Conservation (phyloP, 495 filamentous ascomycete species). For the Penicillium samsonianum region DNA sequence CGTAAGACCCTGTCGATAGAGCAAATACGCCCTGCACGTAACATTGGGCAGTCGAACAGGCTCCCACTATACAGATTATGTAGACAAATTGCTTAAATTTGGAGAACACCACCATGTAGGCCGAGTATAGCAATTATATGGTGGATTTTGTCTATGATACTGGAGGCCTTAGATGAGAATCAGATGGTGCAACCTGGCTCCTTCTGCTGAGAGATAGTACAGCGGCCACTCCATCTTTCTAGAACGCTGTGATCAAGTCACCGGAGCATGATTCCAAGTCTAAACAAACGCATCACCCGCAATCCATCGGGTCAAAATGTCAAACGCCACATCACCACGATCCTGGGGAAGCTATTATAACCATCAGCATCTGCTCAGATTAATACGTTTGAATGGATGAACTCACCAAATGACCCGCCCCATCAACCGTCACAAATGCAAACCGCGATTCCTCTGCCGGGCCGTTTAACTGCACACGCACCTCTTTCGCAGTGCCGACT, state of each 20-base stretch:
- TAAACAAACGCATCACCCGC: slow-evolving; percentile 23
- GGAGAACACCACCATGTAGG: background rate
- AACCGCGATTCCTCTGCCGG: slow-evolving; percentile 19
- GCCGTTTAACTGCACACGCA: slow-evolving; percentile 12
- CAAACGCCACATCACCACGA: slow-evolving; percentile 37
- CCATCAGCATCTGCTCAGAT: slow-evolving; percentile 2
- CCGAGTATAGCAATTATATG: no score
- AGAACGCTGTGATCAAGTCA: no score
- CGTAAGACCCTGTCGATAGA: no score
- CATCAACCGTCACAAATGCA: slow-evolving; percentile 33
- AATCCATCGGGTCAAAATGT: slow-evolving; percentile 40
- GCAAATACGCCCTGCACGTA: no score
- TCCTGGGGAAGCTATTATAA: slow-evolving; percentile 35
- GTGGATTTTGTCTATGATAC: no score
- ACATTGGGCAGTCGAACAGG: no score
- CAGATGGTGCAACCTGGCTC: background rate
- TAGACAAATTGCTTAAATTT: no score
- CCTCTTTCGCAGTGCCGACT: slow-evolving; percentile 29
- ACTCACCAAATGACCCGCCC: slow-evolving; percentile 32
- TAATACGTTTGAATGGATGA: background rate
- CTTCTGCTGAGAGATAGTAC: background rate
- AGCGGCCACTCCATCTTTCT: background rate
- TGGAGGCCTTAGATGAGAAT: background rate
- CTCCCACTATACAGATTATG: no score
- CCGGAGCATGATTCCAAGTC: background rate